Base-by-base conservation (phyloP, 176 grass and related monocot species). In the Ensete ventricosum region DNA sequence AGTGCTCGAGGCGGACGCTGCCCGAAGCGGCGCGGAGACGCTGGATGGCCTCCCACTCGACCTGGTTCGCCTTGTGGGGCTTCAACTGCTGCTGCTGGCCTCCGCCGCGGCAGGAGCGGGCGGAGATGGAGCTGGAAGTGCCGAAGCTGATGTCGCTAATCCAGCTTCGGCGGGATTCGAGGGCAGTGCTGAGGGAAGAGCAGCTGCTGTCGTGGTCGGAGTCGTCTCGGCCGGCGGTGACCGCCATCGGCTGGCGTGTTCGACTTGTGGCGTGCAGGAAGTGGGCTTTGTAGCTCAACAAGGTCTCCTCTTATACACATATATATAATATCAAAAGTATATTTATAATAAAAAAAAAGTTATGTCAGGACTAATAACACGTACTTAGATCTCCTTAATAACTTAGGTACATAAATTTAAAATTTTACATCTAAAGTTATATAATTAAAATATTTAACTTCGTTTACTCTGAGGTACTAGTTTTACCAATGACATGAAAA, bases 11-110 rank as follows among this genome's bases (percentile, higher is more conserved):
- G 3, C 87, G 76, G 29, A 96, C 55, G 65, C 73, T 34, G 69
- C 89, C 87, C 0, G 79, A 17, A 22, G 77, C 53, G 1, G 81
- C 79, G 2, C 89, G 89, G 55, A 89, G 79, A 1, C 80, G 73
- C 26, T 62, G 25, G 76, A 96, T 92, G 64, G 92, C 89, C 87
- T 92, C 89, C 89, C 89, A 96, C 75, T 96, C 92, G 5, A 87
- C 87, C 75, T 96, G 79, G 81, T 85, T 88, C 1, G 85, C 87
- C 72, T 96, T 96, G 78, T 96, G 92, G 50, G 92, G 92, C 85
- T 96, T 96, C 14, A 50, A 53, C 24, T 29, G 52, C 22, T 55
- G 72, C 79, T 79, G 73, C 14, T 25, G 48, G 2, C 71, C 52
- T 10, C 54, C 22, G n/a, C 76, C 3, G 11, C 77, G 62, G 43